Base-by-base conservation (phyloP, 768 basidiomycete species). In the Termitomyces sp. region DNA sequence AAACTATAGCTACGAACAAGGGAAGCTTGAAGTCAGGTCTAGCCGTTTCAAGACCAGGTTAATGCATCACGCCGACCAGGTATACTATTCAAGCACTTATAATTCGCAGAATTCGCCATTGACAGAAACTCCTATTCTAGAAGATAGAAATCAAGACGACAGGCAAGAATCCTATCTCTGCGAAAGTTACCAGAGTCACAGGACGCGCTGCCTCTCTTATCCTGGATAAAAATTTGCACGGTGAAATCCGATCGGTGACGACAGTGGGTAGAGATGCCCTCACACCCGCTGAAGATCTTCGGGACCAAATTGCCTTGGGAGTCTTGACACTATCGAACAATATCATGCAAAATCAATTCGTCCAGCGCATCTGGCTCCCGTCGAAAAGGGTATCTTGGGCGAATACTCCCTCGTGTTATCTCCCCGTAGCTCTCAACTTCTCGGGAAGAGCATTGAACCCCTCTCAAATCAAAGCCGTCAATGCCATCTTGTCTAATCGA, bases 181-280 rank as follows among this genome's bases (percentile, higher is more conserved):
- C 72, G 8, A 68, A 60, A 26, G 61, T 70, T 1, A 62, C 56
- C 36, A 49, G 22, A 20, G 71, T 77, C 24, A 57, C 69, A 42
- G 81, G 83, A 4, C 79, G 80, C 7, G 63, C 62, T 13, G 77
- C 72, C 0, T 61, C 30, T 4, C 61, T 82, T 28, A 32, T 43
- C 12, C 44, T 78, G 35, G 53, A 64, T 5, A 66, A 56, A 10
- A n/a, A 63, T 1, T 20, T 73, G 20, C n/a, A 45, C 63, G 61
- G 75, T 67, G 58, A 40, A 0, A 44, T 71, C 72, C 32, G 53
- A 51, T 16, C 70, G 3, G 69, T 86, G 10, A 75, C 70, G 13
- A 77, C 84, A 10, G 61, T 75, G 38, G 85, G 84, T 0, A 73
- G 68, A 59, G 82, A 79, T 1, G 67, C 64, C 10, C 77, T 73